Conservation (phyloP, 73 alveolate species). For the Uronychia setigera region DNA sequence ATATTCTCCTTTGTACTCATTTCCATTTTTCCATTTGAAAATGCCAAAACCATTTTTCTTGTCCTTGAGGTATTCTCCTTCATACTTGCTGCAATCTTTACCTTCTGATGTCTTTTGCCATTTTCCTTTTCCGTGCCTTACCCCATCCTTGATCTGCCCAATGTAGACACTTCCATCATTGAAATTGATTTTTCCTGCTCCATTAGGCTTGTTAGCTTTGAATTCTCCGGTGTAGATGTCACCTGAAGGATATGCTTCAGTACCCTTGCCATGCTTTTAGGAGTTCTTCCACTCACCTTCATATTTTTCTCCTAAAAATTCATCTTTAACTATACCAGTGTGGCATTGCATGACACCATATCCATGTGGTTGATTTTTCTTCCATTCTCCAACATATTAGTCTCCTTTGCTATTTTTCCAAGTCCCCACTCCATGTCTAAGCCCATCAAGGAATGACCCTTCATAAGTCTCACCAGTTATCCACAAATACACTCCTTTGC, state of each 20-base stretch:
- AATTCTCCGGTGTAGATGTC: slow-evolving; percentile 65
- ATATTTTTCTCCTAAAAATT: slow-evolving; percentile 63
- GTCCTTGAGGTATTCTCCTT: slow-evolving; percentile 29
- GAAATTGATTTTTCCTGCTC: slow-evolving; percentile 23
- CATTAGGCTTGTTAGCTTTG: slow-evolving; percentile 49
- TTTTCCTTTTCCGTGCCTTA: slow-evolving; percentile 37
- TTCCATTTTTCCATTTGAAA: slow-evolving; percentile 5
- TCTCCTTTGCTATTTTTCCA: slow-evolving; percentile 21
- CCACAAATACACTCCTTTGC: slow-evolving; percentile 36
- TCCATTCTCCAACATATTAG: slow-evolving; percentile 33
- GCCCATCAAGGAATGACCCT: slow-evolving; percentile 34
- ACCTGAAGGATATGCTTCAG: slow-evolving; percentile 60
- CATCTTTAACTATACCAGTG: slow-evolving; percentile 58
- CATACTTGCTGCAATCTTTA: slow-evolving; percentile 10
- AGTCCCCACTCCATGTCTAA: slow-evolving; percentile 21
- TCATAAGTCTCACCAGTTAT: slow-evolving; percentile 36
- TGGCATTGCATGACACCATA: slow-evolving; percentile 87
- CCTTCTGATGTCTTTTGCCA: slow-evolving; percentile 32
- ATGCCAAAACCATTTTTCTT: slow-evolving; percentile 2
- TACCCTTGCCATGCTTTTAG: slow-evolving; percentile 65
- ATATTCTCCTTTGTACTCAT: slow-evolving; percentile 7
- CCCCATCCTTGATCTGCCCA: slow-evolving; percentile 25
- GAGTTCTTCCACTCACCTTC: slow-evolving; percentile 78
- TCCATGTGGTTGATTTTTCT: slow-evolving; percentile 76
- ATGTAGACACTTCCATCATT: slow-evolving; percentile 18